phyloP scores from a whole-genome alignment of 192 early-diverging fungal species.

The Coemansia sp. region DNA sequence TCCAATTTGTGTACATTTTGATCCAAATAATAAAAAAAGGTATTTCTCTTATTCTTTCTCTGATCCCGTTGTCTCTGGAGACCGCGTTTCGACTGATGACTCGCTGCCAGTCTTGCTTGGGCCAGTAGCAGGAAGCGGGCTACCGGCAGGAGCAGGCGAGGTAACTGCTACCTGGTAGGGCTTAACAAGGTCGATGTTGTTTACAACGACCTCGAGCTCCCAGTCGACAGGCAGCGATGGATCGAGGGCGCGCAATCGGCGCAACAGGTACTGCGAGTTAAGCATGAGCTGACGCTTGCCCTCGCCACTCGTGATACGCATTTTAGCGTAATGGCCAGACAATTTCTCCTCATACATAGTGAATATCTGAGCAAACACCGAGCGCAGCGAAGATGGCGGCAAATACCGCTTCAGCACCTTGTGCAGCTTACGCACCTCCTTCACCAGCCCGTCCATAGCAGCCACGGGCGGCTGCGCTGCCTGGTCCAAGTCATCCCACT shows the following conservation, averaged over 20 bases:
- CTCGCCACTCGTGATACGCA: slow-evolving; percentile 40
- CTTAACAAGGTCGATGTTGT: slow-evolving; percentile 74
- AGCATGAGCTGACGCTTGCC: slow-evolving; percentile 69
- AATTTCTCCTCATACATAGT: slow-evolving; percentile 74
- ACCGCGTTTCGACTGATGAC: neutral
- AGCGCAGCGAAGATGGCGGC: slow-evolving; percentile 67
- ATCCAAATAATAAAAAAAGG: neutral
- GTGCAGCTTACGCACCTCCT: slow-evolving; percentile 88
- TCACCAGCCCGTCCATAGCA: slow-evolving; percentile 86
- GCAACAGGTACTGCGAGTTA: slow-evolving; percentile 75
- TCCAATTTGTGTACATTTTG: neutral
- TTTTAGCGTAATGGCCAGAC: slow-evolving; percentile 43
- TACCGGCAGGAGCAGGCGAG: neutral
- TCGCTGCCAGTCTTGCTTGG: neutral
- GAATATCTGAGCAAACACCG: slow-evolving; percentile 81
- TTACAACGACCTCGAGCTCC: slow-evolving; percentile 76
- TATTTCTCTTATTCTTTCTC: neutral
- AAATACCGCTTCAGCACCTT: slow-evolving; percentile 90
- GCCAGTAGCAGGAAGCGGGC: neutral
- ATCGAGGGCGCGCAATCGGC: slow-evolving; percentile 68
- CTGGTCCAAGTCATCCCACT: slow-evolving; percentile 47
- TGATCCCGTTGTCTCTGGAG: neutral
- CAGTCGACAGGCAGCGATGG: slow-evolving; percentile 72
- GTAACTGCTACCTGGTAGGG: slow-evolving; percentile 28
- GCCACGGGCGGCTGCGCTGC: slow-evolving; percentile 35